Conservation (phyloP, 495 filamentous ascomycete species). For the Oleoguttula mirabilis region DNA sequence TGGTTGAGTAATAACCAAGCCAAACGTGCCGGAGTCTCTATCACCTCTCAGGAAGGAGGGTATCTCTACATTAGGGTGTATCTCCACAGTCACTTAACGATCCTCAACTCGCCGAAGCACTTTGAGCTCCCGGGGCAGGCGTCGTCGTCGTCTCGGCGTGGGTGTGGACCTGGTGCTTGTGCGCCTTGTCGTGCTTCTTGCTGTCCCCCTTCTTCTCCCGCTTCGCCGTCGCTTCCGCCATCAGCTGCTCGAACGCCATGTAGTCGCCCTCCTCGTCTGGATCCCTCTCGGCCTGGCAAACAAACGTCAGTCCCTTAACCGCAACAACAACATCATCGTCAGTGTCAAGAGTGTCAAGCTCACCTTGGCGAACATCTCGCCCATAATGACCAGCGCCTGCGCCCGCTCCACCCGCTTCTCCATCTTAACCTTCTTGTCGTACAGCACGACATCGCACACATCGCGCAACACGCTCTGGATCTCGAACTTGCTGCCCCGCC, state of each 20-base stretch:
- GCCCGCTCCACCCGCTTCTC: constrained; percentile 83
- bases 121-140: too few species aligned
- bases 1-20: too few species aligned
- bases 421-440: constrained; percentile 71
- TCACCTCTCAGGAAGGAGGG: too few species aligned
- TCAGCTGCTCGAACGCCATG: constrained; percentile 96
- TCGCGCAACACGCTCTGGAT: constrained; percentile 92
- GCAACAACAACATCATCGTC: neutral
- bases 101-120: too few species aligned
- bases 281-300: constrained; percentile 69
- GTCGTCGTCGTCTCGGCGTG: too few species aligned
- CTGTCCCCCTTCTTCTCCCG: constrained; percentile 55
- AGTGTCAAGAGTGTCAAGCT: too few species aligned
- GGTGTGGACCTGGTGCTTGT: too few species aligned
- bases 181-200: constrained; percentile 39
- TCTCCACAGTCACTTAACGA: too few species aligned
- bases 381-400: constrained; percentile 73
- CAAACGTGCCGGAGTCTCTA: too few species aligned
- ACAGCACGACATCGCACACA: constrained; percentile 52
- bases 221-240: constrained; percentile 91
- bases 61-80: too few species aligned
- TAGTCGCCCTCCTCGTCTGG: constrained; percentile 97
- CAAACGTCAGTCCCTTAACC: neutral
- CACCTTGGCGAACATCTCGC: constrained; percentile 81
- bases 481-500: constrained; percentile 94